Evolutionary conservation across 257 asterid genomes (phyloP), one percentile per base, ranked within the genome.

Genomic region (Echium plantagineum): DNA sequence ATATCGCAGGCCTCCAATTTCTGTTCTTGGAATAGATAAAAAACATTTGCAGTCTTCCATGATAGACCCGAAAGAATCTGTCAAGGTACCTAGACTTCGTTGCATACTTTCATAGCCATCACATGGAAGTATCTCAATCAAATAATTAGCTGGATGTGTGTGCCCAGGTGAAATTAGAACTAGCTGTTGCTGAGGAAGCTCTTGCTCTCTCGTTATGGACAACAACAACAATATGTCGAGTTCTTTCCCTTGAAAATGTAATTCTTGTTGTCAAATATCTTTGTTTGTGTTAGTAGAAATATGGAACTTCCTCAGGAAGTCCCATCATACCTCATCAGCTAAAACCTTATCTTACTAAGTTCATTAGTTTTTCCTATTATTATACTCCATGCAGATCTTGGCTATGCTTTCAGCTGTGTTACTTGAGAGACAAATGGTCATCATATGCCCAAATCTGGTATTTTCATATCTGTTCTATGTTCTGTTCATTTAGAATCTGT

Each of bases 131-230:
- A 35, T 35, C 47, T 35, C 47, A 61, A 21, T 54, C 12, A 4
- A 62, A 53, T 66, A 55, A 57, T 66, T 74, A 55, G 61, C 63
- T 61, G 42, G 46, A 57, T 65, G 51, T 31, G 58, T 59, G 67
- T 78, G 71, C 79, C 75, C 73, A 90, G 98, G 85, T 78, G 71
- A 75, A 71, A 71, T 66, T 82, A 66, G 82, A 74, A 71, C 68
- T 90, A 73, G 87, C 88, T 62, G 71, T 74, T 72, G 96, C 88
- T 1, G 98, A 90, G 83, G 98, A 87, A 82, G 98, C 98, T 74
- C 77, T 58, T 77, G 79, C 91, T 55, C 81, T 90, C 72, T 85
- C 98, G 65, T 55, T 75, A 32, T 90, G 98, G 98, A 80, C 98
- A 68, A 80, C 84, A 7, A 83, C 94, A 65, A 77, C 98, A 61